Percentiles rank a stretch among this genome's conserved stretches.
These are phyloP conservation scores for Clonostachys chloroleuca DNA, from an alignment of 2,329 filamentous ascomycete species.

Conservation along the genomic window DNA sequence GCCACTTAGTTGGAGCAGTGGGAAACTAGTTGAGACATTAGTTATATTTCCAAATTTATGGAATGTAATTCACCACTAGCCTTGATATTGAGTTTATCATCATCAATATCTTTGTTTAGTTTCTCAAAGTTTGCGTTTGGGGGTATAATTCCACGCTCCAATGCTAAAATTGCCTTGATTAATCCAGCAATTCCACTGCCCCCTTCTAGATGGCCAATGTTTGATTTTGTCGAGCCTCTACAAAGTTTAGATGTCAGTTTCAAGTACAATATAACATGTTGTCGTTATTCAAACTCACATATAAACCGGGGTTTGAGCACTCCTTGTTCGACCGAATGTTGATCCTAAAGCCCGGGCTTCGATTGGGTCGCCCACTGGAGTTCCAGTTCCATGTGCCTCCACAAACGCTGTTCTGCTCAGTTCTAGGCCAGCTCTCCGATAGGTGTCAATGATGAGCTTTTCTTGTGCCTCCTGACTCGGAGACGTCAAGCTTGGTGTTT, in stretches of 20 bases:
- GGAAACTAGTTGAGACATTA: too few relatives aligned
- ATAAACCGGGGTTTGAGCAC: slow-evolving; percentile 1
- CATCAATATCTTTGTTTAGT: slow-evolving; percentile 4
- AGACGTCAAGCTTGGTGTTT: slow-evolving; percentile 30
- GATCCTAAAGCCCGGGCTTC: slow-evolving; percentile 28
- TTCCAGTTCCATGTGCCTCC: slow-evolving; percentile 47
- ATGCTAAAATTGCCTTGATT: slow-evolving; percentile 7
- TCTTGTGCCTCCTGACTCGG: slow-evolving; percentile 24
- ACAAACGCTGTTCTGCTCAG: slow-evolving; percentile 31
- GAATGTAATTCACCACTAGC: slow-evolving; percentile 33
- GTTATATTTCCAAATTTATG: too few relatives aligned
- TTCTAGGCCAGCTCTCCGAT: slow-evolving; percentile 26
- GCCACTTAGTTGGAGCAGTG: slow-evolving; percentile 13
- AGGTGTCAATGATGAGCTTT: slow-evolving; percentile 30
- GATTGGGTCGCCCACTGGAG: slow-evolving; percentile 35
- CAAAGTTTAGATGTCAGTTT: not conserved
- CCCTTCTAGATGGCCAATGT: slow-evolving; percentile 12
- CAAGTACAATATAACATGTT: too few relatives aligned
- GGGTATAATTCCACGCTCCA: slow-evolving; percentile 9
- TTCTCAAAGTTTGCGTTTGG: slow-evolving; percentile 18
- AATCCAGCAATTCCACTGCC: slow-evolving; percentile 10
- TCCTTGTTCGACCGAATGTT: not conserved
- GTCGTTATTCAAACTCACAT: too few relatives aligned
- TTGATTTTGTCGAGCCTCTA: slow-evolving; percentile 9
- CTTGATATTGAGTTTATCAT: slow-evolving; percentile 5